Conservation (phyloP, 345 rosid species). For the Brassica incana region DNA sequence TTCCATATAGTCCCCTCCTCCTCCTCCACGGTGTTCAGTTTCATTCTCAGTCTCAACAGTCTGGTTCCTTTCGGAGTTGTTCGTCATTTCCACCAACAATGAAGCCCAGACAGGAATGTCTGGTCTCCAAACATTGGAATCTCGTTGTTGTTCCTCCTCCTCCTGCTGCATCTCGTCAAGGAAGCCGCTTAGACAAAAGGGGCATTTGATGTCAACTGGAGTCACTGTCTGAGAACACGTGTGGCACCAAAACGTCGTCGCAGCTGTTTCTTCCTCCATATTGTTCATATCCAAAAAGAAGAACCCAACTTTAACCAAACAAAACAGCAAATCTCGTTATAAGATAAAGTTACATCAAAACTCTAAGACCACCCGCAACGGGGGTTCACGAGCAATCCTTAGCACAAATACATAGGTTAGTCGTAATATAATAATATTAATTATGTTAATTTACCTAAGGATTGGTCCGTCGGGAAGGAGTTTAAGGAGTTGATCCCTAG, state of each 20-base stretch:
- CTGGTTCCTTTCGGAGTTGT: conserved; percentile 48
- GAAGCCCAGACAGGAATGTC: conserved; percentile 71
- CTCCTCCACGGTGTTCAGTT: conserved; percentile 25
- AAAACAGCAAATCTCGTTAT: neutral
- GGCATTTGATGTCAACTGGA: conserved; percentile 57
- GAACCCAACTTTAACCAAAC: neutral
- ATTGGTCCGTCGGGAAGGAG: no score
- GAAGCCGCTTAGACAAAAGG: conserved; percentile 57
- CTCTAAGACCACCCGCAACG: no score
- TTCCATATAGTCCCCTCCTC: conserved; percentile 43
- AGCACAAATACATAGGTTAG: no score
- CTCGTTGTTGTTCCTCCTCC: conserved; percentile 28
- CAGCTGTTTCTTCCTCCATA: conserved; percentile 37
- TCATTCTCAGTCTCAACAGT: conserved; percentile 21
- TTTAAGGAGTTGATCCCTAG: no score
- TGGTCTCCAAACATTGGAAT: conserved; percentile 27
- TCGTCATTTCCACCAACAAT: conserved; percentile 71
- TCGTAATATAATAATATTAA: no score
- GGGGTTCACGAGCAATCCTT: no score
- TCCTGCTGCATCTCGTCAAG: conserved; percentile 50
- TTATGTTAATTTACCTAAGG: no score
- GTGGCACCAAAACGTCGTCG: conserved; percentile 43
- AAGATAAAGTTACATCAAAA: neutral
- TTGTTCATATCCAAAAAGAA: neutral
- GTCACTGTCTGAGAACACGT: conserved; percentile 53